These are phyloP conservation scores for Boletus subparvulus DNA, from an alignment of 768 basidiomycete genomes.

Conservation along the genomic window DNA sequence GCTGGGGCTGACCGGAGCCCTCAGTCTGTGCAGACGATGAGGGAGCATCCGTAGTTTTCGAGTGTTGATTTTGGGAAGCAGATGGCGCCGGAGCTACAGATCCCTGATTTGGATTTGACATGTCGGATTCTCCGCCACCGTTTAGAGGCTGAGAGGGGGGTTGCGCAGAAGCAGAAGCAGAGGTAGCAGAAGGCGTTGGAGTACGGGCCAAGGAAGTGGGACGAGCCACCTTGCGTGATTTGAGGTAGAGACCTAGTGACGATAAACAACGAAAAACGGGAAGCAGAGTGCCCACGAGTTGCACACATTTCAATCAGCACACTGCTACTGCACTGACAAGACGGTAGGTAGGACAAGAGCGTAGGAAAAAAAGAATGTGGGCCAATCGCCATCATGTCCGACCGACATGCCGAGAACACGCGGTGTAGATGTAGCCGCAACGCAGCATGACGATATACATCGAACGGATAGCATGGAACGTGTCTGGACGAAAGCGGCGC, in stretches of 20 bases:
- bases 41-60: slow-evolving; percentile 30
- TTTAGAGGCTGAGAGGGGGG: slow-evolving; percentile 34
- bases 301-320: slow-evolving; percentile 42
- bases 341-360: slow-evolving; percentile 33
- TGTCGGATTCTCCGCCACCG: slow-evolving; percentile 34
- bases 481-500: slow-evolving; percentile 29
- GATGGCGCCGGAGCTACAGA: slow-evolving; percentile 32
- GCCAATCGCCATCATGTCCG: slow-evolving; percentile 37
- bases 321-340: slow-evolving; percentile 35
- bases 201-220: slow-evolving; percentile 56
- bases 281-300: slow-evolving; percentile 38
- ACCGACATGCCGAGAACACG: slow-evolving; percentile 37
- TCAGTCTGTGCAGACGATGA: slow-evolving; percentile 30
- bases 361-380: slow-evolving; percentile 31
- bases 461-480: slow-evolving; percentile 29
- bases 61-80: slow-evolving; percentile 32
- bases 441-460: slow-evolving; percentile 36
- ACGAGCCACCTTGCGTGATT: slow-evolving; percentile 74
- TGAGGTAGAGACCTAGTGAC: slow-evolving; percentile 76
- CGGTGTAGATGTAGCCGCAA: slow-evolving; percentile 32
- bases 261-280: slow-evolving; percentile 34
- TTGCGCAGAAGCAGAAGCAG: slow-evolving; percentile 33
- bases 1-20: slow-evolving; percentile 23
- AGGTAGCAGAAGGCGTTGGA: slow-evolving; percentile 35
- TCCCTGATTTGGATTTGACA: slow-evolving; percentile 38